Evolutionary conservation across 73 alveolate species (phyloP), one percentile per base, ranked within the genome.

Genomic region (Paramecium octaurelia): DNA sequence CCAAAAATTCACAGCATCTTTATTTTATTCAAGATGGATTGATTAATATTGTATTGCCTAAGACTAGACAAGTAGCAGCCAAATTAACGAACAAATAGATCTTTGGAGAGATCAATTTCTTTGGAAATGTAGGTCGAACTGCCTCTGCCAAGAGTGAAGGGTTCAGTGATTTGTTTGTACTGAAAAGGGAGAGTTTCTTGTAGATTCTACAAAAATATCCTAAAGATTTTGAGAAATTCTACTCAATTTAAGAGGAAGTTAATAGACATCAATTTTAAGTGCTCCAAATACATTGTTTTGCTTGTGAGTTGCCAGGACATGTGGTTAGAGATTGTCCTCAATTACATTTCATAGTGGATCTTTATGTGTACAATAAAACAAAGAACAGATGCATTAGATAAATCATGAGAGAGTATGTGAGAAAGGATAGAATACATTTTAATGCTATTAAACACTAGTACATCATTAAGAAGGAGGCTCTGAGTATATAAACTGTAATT

Each of bases 21-120:
- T 94, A 93, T 93, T 95, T 96, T 84, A 96, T 96, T 21, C 92
- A 93, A 43, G 96, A 96, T 68, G 99, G 99, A 31, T 91, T 86
- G 31, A 95, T 96, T 23, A 93, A 58, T 42, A 92, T 93, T 9
- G 60, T 86, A 18, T 88, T 92, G 12, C 70, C 83, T 29, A 50
- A 76, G 27, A 93, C 96, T 6, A 18, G 68, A 40, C 21, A 86
- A 35, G 46, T 93, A 34, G 58, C 57, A 4, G 73, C 73, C 29
- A 92, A 92, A 40, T 31, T 92, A 6, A 18, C 58, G 3, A 46
- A 42, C 16, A 85, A 84, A 42, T 86, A 92, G 18, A 80, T 76
- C 29, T 95, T 95, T 70, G 97, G 97, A 14, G 97, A 95, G 73
- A 86, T 95, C 42, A 75, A 91, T 34, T 95, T 95, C 85, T 95